Percentiles rank a stretch among this genome's conserved stretches.
Evolutionary conservation across 805 yeast genomes (phyloP).

Genomic region (Saccharomycopsis sp.): DNA sequence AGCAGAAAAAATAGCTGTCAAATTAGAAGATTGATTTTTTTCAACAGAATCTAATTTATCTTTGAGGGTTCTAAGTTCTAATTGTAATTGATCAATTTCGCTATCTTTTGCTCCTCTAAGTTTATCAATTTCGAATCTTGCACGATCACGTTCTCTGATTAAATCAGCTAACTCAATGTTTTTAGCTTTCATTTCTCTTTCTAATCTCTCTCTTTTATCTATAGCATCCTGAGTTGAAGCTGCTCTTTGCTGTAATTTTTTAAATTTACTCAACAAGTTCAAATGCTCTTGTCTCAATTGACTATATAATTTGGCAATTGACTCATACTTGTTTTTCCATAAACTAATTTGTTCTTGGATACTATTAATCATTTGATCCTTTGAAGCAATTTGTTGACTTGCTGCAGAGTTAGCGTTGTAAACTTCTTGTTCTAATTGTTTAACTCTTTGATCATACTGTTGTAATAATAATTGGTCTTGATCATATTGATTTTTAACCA

Average conservation of each 20-base stretch:
- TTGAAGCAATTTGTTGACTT: constrained; percentile 60
- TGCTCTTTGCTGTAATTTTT: constrained; percentile 76
- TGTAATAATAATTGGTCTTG: constrained; percentile 74
- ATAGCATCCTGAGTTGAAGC: constrained; percentile 85
- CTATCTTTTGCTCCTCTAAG: constrained; percentile 51
- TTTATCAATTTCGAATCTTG: constrained; percentile 71
- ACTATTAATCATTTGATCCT: constrained; percentile 58
- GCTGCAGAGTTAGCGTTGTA: constrained; percentile 50
- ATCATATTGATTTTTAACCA: constrained; percentile 72
- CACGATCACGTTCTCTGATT: constrained; percentile 82
- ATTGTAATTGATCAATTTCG: constrained; percentile 54
- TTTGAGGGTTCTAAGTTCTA: constrained; percentile 52
- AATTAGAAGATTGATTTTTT: constrained; percentile 51
- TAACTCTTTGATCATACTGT: constrained; percentile 81
- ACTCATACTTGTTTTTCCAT: constrained; percentile 84
- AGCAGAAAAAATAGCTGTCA: constrained; percentile 46
- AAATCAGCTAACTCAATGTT: constrained; percentile 81
- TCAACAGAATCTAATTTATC: constrained; percentile 50
- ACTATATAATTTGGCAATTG: constrained; percentile 79
- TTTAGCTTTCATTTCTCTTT: constrained; percentile 74
- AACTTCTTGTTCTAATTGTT: constrained; percentile 68
- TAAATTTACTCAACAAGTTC: constrained; percentile 63
- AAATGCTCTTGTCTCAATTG: constrained; percentile 89
- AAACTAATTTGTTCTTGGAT: constrained; percentile 64
- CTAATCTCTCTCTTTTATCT: constrained; percentile 70